phyloP scores from a whole-genome alignment of 805 yeast genomes.

The Candida odintsovae region DNA sequence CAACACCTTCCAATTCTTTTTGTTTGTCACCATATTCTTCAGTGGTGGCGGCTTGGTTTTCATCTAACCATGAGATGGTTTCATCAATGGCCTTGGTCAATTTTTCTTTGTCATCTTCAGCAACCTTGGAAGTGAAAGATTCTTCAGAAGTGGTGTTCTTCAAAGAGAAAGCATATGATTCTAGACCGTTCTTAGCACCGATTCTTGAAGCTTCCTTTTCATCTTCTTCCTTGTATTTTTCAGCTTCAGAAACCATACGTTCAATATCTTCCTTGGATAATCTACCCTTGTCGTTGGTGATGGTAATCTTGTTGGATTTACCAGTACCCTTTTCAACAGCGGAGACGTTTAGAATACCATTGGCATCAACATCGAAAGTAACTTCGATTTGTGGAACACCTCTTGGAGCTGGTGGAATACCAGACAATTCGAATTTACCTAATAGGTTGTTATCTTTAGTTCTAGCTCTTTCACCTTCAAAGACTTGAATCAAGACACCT shows the following conservation, averaged over 20 bases:
- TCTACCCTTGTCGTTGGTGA: slow-evolving; percentile 98
- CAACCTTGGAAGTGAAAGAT: slow-evolving; percentile 73
- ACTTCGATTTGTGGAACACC: slow-evolving; percentile 98
- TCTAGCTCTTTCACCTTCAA: slow-evolving; percentile 96
- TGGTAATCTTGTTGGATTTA: slow-evolving; percentile 93
- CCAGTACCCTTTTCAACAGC: slow-evolving; percentile 99
- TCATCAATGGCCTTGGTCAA: slow-evolving; percentile 78
- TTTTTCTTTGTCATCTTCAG: slow-evolving; percentile 60
- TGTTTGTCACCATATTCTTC: slow-evolving; percentile 91
- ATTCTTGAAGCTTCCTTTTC: slow-evolving; percentile 92
- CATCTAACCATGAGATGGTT: slow-evolving; percentile 87
- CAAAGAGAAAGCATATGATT: slow-evolving; percentile 90
- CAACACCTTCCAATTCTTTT: slow-evolving; percentile 91
- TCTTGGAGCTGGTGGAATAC: slow-evolving; percentile 98
- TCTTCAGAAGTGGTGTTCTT: slow-evolving; percentile 77
- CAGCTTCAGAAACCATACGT: slow-evolving; percentile 97
- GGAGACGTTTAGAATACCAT: slow-evolving; percentile 94
- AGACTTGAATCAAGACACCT: slow-evolving; percentile 96
- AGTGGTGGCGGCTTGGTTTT: slow-evolving; percentile 84
- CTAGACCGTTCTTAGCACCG: slow-evolving; percentile 90
- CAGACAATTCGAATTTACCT: slow-evolving; percentile 94
- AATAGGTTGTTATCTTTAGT: slow-evolving; percentile 93
- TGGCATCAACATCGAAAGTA: slow-evolving; percentile 94
- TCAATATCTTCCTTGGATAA: slow-evolving; percentile 96
- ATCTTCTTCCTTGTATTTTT: slow-evolving; percentile 94